phyloP scores from a whole-genome alignment of 73 alveolate species.

The Paraurostyla sp. region DNA sequence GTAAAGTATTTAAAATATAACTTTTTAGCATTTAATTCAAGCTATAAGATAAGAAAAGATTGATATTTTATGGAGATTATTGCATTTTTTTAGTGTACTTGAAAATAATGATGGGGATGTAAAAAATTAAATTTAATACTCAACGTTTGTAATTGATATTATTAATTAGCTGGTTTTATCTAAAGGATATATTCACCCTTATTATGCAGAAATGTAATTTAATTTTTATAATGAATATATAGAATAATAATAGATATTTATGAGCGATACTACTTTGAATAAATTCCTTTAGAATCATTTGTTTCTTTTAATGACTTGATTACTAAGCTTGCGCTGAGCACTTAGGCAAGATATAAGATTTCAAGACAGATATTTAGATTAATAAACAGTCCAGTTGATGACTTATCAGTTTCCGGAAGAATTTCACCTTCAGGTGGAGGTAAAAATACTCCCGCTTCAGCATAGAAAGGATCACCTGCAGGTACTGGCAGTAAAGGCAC shows the following conservation, averaged over 20 bases:
- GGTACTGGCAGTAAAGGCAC: too few relatives aligned
- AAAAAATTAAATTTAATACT: constrained; percentile 2
- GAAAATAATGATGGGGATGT: background rate
- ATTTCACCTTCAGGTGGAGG: too few relatives aligned
- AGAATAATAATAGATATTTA: constrained; percentile 8
- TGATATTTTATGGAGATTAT: constrained; percentile 21
- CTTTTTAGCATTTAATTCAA: background rate
- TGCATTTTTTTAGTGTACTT: background rate
- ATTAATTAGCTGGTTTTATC: constrained; percentile 13
- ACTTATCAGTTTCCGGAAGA: too few relatives aligned
- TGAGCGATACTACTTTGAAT: constrained; percentile 23
- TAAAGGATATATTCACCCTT: constrained; percentile 24
- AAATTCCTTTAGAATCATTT: constrained; percentile 20
- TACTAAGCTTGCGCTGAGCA: background rate
- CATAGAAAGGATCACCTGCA: too few relatives aligned
- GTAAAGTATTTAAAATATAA: background rate
- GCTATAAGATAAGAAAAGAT: constrained; percentile 3
- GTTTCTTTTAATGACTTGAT: constrained; percentile 1
- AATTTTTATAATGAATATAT: background rate
- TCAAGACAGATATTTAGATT: background rate
- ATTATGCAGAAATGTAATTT: constrained; percentile 18
- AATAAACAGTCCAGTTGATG: constrained; percentile 3
- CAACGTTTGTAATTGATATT: constrained; percentile 7
- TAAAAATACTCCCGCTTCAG: background rate
- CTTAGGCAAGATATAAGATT: background rate